Conservation (phyloP, 2,329 filamentous ascomycete species). For the Aspergillaceae sp. region DNA sequence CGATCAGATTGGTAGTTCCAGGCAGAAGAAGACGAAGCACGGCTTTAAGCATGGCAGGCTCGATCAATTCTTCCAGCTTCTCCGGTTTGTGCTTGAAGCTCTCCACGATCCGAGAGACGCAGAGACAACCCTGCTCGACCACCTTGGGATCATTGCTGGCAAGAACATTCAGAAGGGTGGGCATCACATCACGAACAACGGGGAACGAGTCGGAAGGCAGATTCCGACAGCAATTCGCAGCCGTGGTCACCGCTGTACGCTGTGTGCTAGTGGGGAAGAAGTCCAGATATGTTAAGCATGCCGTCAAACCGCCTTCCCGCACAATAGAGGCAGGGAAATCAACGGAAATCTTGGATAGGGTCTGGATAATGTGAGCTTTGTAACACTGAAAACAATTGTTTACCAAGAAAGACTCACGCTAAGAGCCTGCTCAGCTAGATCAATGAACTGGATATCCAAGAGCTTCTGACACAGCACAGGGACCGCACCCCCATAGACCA, state of each 20-base stretch:
- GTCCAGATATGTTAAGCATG: conserved; percentile 91
- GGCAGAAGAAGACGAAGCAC: conserved; percentile 82
- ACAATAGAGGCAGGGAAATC: conserved; percentile 95
- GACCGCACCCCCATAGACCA: conserved; percentile 95
- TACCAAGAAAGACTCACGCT: conserved; percentile 47
- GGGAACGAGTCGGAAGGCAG: conserved; percentile 89
- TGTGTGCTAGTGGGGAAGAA: conserved; percentile 98
- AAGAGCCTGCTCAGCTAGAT: conserved; percentile 90
- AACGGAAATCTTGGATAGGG: conserved; percentile 91
- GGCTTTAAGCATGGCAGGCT: conserved; percentile 73
- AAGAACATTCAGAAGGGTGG: conserved; percentile 81
- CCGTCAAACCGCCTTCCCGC: conserved; percentile 85
- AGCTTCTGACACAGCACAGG: conserved; percentile 91
- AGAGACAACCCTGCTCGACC: conserved; percentile 91
- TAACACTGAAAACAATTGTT: background rate
- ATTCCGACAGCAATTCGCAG: conserved; percentile 95
- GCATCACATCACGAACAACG: conserved; percentile 92
- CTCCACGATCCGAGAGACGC: conserved; percentile 90
- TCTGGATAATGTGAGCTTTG: conserved; percentile 38
- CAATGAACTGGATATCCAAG: conserved; percentile 92
- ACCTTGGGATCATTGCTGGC: conserved; percentile 91
- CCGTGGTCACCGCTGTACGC: conserved; percentile 90
- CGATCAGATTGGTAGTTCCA: conserved; percentile 90
- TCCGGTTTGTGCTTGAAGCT: conserved; percentile 85
- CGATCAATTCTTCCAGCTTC: conserved; percentile 88